These are phyloP conservation scores for Wickerhamomyces strasburgensis DNA, from an alignment of 805 yeast genomes.

Conservation along the genomic window DNA sequence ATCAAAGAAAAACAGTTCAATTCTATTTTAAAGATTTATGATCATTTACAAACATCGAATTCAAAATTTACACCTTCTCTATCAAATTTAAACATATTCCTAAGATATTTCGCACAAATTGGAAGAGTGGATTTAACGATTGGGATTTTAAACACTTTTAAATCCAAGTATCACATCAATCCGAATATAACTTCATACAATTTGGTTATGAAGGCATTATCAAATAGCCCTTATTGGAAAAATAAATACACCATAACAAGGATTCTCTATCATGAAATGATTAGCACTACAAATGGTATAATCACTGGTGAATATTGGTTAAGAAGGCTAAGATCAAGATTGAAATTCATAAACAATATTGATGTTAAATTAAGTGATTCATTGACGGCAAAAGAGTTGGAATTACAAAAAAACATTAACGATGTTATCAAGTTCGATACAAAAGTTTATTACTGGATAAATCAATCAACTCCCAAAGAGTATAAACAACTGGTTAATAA, in stretches of 20 bases:
- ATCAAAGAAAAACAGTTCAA: constrained; percentile 25
- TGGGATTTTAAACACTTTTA: constrained; percentile 30
- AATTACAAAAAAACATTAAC: constrained; percentile 2
- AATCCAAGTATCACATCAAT: constrained; percentile 19
- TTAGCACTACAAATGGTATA: constrained; percentile 12
- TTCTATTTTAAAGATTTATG: constrained; percentile 27
- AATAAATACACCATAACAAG: constrained; percentile 23
- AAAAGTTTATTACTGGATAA: constrained; percentile 7
- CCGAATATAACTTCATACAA: constrained; percentile 31
- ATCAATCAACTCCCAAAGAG: neutral
- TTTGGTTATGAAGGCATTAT: constrained; percentile 30
- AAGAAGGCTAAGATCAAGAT: constrained; percentile 17
- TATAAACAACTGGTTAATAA: constrained; percentile 5
- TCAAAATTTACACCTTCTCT: constrained; percentile 14
- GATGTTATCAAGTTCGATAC: constrained; percentile 2
- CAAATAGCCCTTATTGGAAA: constrained; percentile 29
- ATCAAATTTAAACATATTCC: constrained; percentile 25
- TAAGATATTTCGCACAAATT: constrained; percentile 26
- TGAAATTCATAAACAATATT: constrained; percentile 15
- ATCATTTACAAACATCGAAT: constrained; percentile 7
- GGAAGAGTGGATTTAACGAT: constrained; percentile 34
- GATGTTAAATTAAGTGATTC: constrained; percentile 18
- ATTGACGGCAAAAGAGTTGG: constrained; percentile 13
- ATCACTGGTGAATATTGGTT: constrained; percentile 25
- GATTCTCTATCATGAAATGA: constrained; percentile 23